Base-by-base conservation (phyloP, 106 monocot species). In the Dendrobium nobile region DNA sequence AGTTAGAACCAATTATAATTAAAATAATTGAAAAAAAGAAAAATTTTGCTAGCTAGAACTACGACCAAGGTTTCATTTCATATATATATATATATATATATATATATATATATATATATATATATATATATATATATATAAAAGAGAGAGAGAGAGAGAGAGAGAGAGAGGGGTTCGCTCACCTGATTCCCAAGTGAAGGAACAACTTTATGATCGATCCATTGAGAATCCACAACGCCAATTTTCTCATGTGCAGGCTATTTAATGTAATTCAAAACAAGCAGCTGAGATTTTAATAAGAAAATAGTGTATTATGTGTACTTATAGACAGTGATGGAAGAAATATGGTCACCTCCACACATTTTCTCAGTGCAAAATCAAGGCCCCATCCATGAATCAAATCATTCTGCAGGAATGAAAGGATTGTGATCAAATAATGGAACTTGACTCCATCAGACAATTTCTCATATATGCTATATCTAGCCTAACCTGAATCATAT, bases 321-420 rank as follows among this genome's bases (percentile, higher is more conserved):
- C 33, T 24, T 24, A 26, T 24, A 22, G 24, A 65, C 10, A 67
- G 26, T 24, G 19, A 41, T 67, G 11, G 45, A 51, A 18, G 45
- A 51, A 27, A 77, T 15, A 48, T 5, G 2, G 28, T 4, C 84
- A 91, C 91, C 86, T 91, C 91, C 19, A 86, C 85, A 75, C 91
- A 91, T 88, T 55, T 91, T 74, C 86, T 80, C 45, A 88, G 82
- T 54, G 86, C 86, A 77, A 88, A 85, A 83, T 91, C 91, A 9
- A 91, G 88, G 59, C 88, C 91, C 91, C 91, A 91, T 78, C 91
- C 91, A 81, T 91, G 91, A 83, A 91, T 77, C 75, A 91, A 80
- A 77, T 91, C 91, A 83, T 91, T 91, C 91, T 91, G 82, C 67
- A 80, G 9, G 17, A 75, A 54, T 5, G 44, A 79, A 40, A 47